phyloP scores from a whole-genome alignment of 768 basidiomycete genomes.

The Collybia sordida region DNA sequence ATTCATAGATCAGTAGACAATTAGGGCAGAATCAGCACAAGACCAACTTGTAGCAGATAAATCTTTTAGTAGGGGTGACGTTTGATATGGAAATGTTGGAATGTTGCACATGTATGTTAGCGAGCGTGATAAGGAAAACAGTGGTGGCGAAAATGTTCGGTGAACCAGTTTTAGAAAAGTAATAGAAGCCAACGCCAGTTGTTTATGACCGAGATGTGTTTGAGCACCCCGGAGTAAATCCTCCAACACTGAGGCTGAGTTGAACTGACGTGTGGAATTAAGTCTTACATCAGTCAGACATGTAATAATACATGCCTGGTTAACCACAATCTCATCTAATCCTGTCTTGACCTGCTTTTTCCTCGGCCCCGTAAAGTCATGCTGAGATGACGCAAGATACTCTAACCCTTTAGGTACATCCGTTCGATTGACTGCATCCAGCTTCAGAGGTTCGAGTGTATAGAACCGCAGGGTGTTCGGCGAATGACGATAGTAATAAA shows the following conservation, averaged over 20 bases:
- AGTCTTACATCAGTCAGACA: background rate
- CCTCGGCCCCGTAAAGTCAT: slow-evolving; percentile 36
- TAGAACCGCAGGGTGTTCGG: slow-evolving; percentile 64
- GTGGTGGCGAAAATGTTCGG: background rate
- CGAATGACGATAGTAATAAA: slow-evolving; percentile 57
- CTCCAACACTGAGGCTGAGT: slow-evolving; percentile 32
- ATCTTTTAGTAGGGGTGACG: slow-evolving; percentile 33
- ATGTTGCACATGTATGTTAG: slow-evolving; percentile 14
- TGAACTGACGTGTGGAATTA: slow-evolving; percentile 33
- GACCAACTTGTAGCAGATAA: slow-evolving; percentile 39
- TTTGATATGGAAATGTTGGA: slow-evolving; percentile 18
- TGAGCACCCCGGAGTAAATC: background rate
- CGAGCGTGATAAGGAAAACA: slow-evolving; percentile 4
- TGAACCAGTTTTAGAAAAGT: too few relatives aligned
- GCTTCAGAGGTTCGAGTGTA: slow-evolving; percentile 38
- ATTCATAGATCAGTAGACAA: slow-evolving; percentile 1
- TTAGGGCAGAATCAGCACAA: background rate
- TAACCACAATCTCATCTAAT: slow-evolving; percentile 34
- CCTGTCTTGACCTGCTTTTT: slow-evolving; percentile 17
- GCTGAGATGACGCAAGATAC: slow-evolving; percentile 27
- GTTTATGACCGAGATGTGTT: background rate
- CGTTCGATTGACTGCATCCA: slow-evolving; percentile 17
- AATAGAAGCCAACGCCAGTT: background rate
- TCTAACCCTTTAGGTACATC: slow-evolving; percentile 15
- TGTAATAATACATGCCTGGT: slow-evolving; percentile 33